Conservation (phyloP, 2,329 filamentous ascomycete species). For the Paraconiothyrium brasiliense region DNA sequence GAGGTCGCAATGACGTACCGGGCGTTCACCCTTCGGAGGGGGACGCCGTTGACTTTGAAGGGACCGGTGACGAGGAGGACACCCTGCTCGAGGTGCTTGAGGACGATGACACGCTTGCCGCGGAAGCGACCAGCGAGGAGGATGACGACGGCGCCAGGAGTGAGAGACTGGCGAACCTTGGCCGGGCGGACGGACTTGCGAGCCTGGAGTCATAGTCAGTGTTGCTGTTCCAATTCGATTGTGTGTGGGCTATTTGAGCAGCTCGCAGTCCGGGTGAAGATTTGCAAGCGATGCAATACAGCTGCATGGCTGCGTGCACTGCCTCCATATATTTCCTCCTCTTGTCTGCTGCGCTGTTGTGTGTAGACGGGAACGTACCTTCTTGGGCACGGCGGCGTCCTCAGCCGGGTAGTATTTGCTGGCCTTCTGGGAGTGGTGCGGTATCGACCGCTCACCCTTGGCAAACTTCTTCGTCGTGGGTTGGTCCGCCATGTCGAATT, state of each 20-base stretch:
- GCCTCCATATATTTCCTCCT: constrained; percentile 23
- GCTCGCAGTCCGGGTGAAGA: not conserved
- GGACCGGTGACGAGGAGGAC: constrained; percentile 98
- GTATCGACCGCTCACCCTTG: constrained; percentile 93
- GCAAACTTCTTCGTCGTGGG: constrained; percentile 89
- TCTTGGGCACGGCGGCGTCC: constrained; percentile 87
- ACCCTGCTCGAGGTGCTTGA: constrained; percentile 97
- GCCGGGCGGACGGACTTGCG: constrained; percentile 93
- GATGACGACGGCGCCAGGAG: constrained; percentile 96
- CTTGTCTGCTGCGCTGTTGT: constrained; percentile 21
- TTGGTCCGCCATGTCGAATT: constrained; percentile 73
- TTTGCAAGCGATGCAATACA: constrained; percentile 3
- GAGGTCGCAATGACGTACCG: constrained; percentile 94
- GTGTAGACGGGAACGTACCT: constrained; percentile 74
- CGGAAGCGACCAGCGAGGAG: constrained; percentile 99
- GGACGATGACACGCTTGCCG: constrained; percentile 98
- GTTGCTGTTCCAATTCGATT: constrained; percentile 9
- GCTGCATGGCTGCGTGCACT: not conserved
- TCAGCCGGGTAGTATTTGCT: constrained; percentile 99
- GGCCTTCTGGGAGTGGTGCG: constrained; percentile 87
- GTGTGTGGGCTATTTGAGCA: not conserved
- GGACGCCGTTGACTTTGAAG: constrained; percentile 99
- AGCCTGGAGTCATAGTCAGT: constrained; percentile 67
- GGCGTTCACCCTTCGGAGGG: constrained; percentile 90
- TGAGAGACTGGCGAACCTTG: constrained; percentile 86